Conservation (phyloP, 1,284 basidiomycete genomes). For the Meira nashicola region DNA sequence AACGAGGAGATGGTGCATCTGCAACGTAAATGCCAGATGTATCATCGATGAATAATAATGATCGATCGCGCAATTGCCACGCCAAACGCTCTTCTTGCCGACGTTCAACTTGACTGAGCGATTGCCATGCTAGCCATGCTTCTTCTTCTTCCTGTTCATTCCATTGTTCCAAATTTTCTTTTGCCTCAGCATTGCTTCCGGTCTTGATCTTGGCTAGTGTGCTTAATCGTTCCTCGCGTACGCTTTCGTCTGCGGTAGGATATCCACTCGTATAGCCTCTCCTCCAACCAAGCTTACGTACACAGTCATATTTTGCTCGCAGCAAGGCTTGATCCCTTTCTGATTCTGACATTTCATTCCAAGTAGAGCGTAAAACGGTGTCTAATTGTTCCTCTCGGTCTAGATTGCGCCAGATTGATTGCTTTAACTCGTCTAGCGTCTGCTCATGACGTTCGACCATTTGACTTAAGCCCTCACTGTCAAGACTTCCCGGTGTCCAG, state of each 20-base stretch:
- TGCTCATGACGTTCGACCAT: no score
- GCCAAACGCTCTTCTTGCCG: constrained; percentile 34
- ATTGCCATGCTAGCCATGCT: constrained; percentile 42
- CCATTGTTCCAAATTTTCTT: not conserved
- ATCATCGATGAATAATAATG: constrained; percentile 46
- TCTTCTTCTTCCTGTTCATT: constrained; percentile 19
- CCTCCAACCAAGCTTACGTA: constrained; percentile 47
- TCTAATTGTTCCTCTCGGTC: not conserved
- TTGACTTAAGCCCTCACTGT: no score
- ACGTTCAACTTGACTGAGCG: constrained; percentile 23
- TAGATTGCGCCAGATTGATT: no score
- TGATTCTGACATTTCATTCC: constrained; percentile 14
- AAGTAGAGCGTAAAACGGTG: not conserved
- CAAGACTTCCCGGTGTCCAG: no score
- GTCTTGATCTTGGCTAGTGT: constrained; percentile 16
- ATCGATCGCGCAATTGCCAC: constrained; percentile 46
- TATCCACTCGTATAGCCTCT: constrained; percentile 46
- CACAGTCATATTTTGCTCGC: constrained; percentile 18
- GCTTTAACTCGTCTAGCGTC: no score
- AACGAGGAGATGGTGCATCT: constrained; percentile 24
- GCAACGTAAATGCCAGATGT: constrained; percentile 28
- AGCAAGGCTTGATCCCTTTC: constrained; percentile 12
- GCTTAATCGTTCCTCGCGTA: not conserved
- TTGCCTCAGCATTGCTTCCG: not conserved
- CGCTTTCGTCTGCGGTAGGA: constrained; percentile 18